Conservation (phyloP, 495 filamentous ascomycete species). For the Tuber magnatum region DNA sequence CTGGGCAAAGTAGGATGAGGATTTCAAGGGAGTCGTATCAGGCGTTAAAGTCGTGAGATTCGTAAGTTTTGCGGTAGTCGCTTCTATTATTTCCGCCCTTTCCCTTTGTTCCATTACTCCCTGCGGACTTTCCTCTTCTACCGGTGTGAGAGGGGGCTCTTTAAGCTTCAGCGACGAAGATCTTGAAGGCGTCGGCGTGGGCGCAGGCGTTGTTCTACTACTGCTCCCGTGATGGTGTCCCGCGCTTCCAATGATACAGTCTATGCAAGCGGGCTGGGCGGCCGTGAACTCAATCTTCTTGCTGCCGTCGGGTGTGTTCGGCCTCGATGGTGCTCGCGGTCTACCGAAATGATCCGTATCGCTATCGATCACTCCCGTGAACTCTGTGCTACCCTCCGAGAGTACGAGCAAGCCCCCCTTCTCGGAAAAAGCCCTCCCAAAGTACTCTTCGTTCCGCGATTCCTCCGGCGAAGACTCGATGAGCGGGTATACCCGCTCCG, state of each 20-base stretch:
- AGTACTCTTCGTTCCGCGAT: slow-evolving; percentile 12
- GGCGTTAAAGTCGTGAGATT: neutral
- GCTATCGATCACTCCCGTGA: slow-evolving; percentile 13
- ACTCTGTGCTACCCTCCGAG: slow-evolving; percentile 7
- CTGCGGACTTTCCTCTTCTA: neutral
- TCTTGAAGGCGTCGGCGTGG: slow-evolving; percentile 13
- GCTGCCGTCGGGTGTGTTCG: slow-evolving; percentile 31
- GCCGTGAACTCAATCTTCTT: slow-evolving; percentile 23
- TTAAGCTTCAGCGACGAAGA: slow-evolving; percentile 21
- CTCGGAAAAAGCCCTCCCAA: slow-evolving; percentile 11
- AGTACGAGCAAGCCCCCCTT: neutral
- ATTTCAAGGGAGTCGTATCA: slow-evolving; percentile 2
- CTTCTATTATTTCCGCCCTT: neutral
- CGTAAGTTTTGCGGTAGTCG: neutral
- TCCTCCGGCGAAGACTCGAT: slow-evolving; percentile 22
- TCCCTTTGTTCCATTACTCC: neutral
- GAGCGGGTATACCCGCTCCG: slow-evolving; percentile 6
- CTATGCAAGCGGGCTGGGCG: slow-evolving; percentile 27
- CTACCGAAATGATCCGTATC: slow-evolving; percentile 32
- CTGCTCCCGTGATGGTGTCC: slow-evolving; percentile 24
- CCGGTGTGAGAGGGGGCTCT: neutral
- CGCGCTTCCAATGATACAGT: slow-evolving; percentile 25
- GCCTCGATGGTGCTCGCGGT: slow-evolving; percentile 23
- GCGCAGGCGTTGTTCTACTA: slow-evolving; percentile 6
- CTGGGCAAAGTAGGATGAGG: neutral